Base-by-base conservation (phyloP, 257 asterid genomes). In the Nicotiana undulata region DNA sequence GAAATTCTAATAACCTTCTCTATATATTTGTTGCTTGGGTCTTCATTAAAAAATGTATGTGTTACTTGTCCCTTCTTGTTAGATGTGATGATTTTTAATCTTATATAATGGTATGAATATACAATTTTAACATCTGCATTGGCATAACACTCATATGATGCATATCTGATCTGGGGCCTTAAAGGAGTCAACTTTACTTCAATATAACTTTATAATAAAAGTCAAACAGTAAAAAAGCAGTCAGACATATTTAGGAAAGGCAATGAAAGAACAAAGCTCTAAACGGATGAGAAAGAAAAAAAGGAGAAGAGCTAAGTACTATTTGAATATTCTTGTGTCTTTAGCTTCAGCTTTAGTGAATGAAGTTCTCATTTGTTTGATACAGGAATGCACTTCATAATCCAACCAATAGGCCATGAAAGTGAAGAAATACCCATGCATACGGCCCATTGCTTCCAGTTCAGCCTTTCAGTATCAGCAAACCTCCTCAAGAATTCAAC, bases 401-500 rank as follows among this genome's bases (percentile, higher is more conserved):
- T 7, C 79, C 87, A 89, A 55, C 86, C 93, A 63, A 88, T 87
- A 7, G 91, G 93, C 93, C 92, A 91, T 8, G 94, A 80, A 18
- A 82, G 83, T 6, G 89, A 89, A 0, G 90, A 92, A 1, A 91
- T 76, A 32, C 86, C 96, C 1, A 90, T 64, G 53, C 96, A 87
- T 2, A 80, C 63, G 3, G 89, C 94, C 94, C 96, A 91, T 53
- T 91, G 89, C 31, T 83, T 88, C 90, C 88, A 90, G 74, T 79
- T 84, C 87, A 91, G 26, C 88, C 92, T 90, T 82, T 85, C 91
- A 31, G 93, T 89, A 66, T 89, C 82, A 2, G 92, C 96, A 81
- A 91, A 90, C 84, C 51, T 89, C 82, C 85, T 86, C 84, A 91
- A 44, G 40, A 91, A 88, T 84, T 91, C 96, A 83, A 90, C 96